Evolutionary conservation across 2,329 filamentous ascomycete species (phyloP), one percentile per base, ranked within the genome.

Genomic region (Talaromyces pinophilus): DNA sequence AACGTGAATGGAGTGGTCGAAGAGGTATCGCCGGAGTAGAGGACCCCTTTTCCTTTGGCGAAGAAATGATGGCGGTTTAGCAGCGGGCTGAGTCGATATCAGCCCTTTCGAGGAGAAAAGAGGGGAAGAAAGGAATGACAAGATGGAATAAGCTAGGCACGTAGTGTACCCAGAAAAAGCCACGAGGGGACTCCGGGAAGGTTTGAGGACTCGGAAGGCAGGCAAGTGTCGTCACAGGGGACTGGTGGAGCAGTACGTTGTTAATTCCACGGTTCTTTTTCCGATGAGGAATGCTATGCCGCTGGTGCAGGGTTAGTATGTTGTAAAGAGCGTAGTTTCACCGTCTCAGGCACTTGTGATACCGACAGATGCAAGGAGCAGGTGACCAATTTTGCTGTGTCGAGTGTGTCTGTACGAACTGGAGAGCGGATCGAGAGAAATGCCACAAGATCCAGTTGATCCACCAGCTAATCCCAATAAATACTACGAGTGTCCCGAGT

Each of bases 21-120:
- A 97, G 86, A 74, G 93, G 93, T 79, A 97, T 97, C 82, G 91
- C 92, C 81, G 91, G 92, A 78, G 91, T 72, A 65, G 71, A 71
- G 69, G 68, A 88, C 82, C 89, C 88, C 80, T 85, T 85, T 74
- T 80, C 79, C 72, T 84, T 84, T 86, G 86, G 82, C 77, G 88
- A 85, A 88, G 91, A 87, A 97, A 97, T 97, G 82, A 88, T 97
- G 92, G 85, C 86, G 84, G 84, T 83, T 74, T 76, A 81, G 19
- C 57, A 78, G 85, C 85, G 88, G 89, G 91, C 92, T 93, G 90
- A 86, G 81, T 80, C 19, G 30, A 85, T 86, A 88, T 88, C 89
- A 91, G 89, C 90, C 85, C 89, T 76, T 67, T 55, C 46, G 33
- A 59, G 65, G n/a, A 59, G 35, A 33, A 54, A 50, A 44, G 59